Percentiles rank a stretch among this genome's conserved stretches.
These are phyloP conservation scores for Sphagnum fallax DNA, from an alignment of 228 moss, liverwort and hornwort species.

Conservation along the genomic window DNA sequence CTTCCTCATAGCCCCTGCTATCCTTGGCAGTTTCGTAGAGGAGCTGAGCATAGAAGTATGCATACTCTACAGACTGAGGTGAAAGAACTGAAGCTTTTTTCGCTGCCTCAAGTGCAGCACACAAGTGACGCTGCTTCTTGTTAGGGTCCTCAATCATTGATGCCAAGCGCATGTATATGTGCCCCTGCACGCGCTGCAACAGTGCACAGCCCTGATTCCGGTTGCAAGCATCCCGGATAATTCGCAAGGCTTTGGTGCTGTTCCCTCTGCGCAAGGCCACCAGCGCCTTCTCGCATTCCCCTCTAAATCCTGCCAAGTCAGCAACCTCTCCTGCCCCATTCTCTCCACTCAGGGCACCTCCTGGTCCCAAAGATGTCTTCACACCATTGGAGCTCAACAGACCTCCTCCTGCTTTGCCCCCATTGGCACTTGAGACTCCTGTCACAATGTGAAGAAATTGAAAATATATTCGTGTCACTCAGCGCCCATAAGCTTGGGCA, in stretches of 20 bases:
- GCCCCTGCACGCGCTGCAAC: constrained; percentile 41
- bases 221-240: constrained; percentile 25
- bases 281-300: constrained; percentile 38
- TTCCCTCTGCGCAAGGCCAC: constrained; percentile 40
- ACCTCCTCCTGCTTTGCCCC: no score
- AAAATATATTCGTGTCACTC: no score
- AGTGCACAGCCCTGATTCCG: constrained; percentile 26
- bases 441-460: no score
- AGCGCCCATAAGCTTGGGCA: no score
- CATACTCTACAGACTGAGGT: constrained; percentile 32
- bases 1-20: constrained; percentile 31
- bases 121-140: constrained; percentile 24
- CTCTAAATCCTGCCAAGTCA: constrained; percentile 10
- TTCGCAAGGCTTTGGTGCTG: constrained; percentile 27
- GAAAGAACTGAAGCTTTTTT: constrained; percentile 21
- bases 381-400: no score
- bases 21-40: constrained; percentile 37
- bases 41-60: constrained; percentile 34
- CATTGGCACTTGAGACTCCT: no score
- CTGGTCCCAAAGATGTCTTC: no score
- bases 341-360: no score
- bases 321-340: constrained; percentile 15
- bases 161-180: constrained; percentile 39
- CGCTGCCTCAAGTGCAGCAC: constrained; percentile 32
- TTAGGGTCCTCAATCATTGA: constrained; percentile 29